Percentiles rank a stretch among this genome's conserved stretches.
Evolutionary conservation across 192 early-diverging fungal species (phyloP).

Genomic region (Backusella macrospora): DNA sequence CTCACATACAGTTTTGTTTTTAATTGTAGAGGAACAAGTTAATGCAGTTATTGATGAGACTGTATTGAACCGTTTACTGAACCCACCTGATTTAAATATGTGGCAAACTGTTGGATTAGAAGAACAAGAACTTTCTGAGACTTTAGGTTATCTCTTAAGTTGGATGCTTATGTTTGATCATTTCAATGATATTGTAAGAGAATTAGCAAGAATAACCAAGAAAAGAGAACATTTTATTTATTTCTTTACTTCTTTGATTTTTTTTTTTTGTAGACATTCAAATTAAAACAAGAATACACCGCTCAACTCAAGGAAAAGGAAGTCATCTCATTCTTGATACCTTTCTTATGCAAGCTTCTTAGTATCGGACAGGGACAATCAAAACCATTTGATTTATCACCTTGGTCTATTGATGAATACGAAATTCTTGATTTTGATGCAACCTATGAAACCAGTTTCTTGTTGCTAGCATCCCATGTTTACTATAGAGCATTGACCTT

Average conservation of each 20-base stretch:
- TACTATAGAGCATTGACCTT: slow-evolving; percentile 65
- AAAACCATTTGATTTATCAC: slow-evolving; percentile 64
- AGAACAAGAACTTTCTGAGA: slow-evolving; percentile 41
- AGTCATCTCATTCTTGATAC: slow-evolving; percentile 55
- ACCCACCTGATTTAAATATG: slow-evolving; percentile 18
- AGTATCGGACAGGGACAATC: slow-evolving; percentile 54
- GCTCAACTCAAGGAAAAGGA: slow-evolving; percentile 58
- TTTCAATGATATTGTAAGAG: slow-evolving; percentile 74
- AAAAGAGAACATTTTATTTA: neutral
- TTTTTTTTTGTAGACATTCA: slow-evolving; percentile 58
- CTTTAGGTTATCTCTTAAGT: slow-evolving; percentile 67
- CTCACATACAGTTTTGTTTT: neutral
- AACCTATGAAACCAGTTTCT: slow-evolving; percentile 56
- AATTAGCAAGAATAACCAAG: neutral
- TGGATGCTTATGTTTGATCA: slow-evolving; percentile 80
- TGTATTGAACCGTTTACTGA: neutral
- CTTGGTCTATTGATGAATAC: slow-evolving; percentile 69
- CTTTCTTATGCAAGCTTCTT: slow-evolving; percentile 65
- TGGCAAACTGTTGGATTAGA: slow-evolving; percentile 30
- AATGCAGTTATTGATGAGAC: slow-evolving; percentile 15
- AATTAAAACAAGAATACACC: slow-evolving; percentile 58
- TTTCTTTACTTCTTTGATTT: too few species aligned
- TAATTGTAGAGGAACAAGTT: slow-evolving; percentile 2
- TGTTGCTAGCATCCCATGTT: slow-evolving; percentile 72
- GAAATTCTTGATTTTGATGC: slow-evolving; percentile 61